Evolutionary conservation across 2,329 filamentous ascomycete species (phyloP), one percentile per base, ranked within the genome.

Genomic region (Davidsoniella virescens): DNA sequence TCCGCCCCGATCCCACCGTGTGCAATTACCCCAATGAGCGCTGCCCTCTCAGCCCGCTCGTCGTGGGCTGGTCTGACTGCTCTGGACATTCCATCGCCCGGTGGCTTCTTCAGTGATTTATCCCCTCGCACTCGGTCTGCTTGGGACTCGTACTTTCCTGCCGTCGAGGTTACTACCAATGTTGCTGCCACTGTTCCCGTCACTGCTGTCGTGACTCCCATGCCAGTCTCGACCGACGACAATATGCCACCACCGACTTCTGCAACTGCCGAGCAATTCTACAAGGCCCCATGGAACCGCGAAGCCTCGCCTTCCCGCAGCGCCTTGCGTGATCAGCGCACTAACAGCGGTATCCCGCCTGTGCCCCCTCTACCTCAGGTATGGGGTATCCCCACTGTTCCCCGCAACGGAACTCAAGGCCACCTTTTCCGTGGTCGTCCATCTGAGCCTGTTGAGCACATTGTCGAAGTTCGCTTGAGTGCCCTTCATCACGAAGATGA

Each of bases 191-290:
- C 10, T 6, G n/a, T 18, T 33, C 7, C 29, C 33, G 5, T 46
- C 44, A 2, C n/a, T 37, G 12, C 44, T 38, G 33, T 12, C 25
- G 33, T 17, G 14, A 29, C 14, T 36, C 14, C 29, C 33, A 3
- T 46, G 17, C 14, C 36, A 37, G 18, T 33, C 6, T 16, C 25
- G 56, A 70, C 72, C 17, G 71, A 73, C 10, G 71, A 76, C 6
- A 73, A 72, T 16, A 61, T 70, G 55, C 65, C 67, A 2, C 78
- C 78, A 1, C 87, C 87, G 1, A 90, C 86, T 0, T 94, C 90
- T 1, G 86, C 87, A 26, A 87, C 83, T n/a, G 90, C 90, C 8
- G 86, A 94, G 62, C 78, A 83, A 55, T 96, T 95, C 60, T 96
- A 96, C 66, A 80, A 82, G 55, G 74, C 82, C 25, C 87, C 88